Conservation (phyloP, 371 early-diverging fungal species). For the Nematocida sp. region DNA sequence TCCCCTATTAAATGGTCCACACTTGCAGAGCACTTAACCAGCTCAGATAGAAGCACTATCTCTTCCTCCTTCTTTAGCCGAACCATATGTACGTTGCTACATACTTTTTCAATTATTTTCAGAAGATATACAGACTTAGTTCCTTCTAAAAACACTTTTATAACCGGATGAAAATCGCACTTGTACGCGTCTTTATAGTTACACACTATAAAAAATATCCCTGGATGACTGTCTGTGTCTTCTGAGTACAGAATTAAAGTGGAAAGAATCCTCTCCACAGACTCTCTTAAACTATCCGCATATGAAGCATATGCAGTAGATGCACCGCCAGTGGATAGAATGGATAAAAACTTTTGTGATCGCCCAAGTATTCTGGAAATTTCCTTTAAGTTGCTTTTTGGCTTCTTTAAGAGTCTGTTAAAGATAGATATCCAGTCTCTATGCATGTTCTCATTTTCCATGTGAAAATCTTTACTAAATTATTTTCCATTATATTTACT, state of each 20-base stretch:
- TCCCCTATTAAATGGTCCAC: not conserved
- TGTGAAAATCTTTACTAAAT: not conserved
- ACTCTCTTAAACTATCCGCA: slow-evolving; percentile 19
- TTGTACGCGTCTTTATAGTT: not conserved
- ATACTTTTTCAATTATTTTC: not conserved
- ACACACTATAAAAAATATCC: slow-evolving; percentile 17
- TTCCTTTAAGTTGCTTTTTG: not conserved
- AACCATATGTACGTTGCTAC: not conserved
- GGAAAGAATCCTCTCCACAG: slow-evolving; percentile 2
- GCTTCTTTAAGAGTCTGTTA: slow-evolving; percentile 7
- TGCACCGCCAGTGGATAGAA: not conserved
- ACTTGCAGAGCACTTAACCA: not conserved
- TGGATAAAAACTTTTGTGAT: slow-evolving; percentile 23
- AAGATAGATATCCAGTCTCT: slow-evolving; percentile 25
- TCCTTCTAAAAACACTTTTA: not conserved
- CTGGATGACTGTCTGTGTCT: not conserved
- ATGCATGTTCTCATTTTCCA: slow-evolving; percentile 13
- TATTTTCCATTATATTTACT: no score
- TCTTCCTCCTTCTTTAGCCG: not conserved
- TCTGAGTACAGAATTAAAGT: not conserved
- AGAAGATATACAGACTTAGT: not conserved
- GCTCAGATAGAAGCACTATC: not conserved
- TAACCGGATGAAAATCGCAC: not conserved
- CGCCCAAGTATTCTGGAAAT: slow-evolving; percentile 15
- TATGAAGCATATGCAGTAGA: slow-evolving; percentile 39